Evolutionary conservation across 805 yeast species (phyloP).

Genomic region (Yarrowia sp.): DNA sequence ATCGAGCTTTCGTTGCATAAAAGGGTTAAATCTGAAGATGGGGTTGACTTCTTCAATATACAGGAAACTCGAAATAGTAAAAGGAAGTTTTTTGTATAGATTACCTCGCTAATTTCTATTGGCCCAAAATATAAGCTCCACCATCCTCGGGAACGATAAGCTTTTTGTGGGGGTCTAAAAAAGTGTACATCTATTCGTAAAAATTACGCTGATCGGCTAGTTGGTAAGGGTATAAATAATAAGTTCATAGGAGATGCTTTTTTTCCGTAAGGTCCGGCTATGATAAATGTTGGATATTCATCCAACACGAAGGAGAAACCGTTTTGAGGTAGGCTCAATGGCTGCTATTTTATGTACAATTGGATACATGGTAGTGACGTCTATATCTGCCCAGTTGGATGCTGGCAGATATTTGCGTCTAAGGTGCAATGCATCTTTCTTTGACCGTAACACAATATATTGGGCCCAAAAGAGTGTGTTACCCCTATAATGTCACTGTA

Average conservation of each 20-base stretch:
- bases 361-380: too few species aligned
- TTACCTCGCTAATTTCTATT: background rate
- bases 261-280: background rate
- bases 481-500: too few species aligned
- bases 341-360: too few species aligned
- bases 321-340: too few species aligned
- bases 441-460: background rate
- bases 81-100: too few species aligned
- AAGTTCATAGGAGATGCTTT: background rate
- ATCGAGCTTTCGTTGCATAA: too few species aligned
- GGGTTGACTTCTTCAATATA: too few species aligned
- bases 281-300: background rate
- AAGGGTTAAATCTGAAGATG: too few species aligned
- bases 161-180: background rate
- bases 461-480: background rate
- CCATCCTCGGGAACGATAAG: background rate
- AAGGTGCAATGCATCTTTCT: background rate
- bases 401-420: conserved; percentile 6
- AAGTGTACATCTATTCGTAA: background rate
- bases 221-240: background rate
- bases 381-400: too few species aligned
- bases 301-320: too few species aligned
- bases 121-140: conserved; percentile 1
- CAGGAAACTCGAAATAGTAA: too few species aligned
- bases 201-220: background rate